Base-by-base conservation (phyloP, 805 yeast species). In the Tetrapisispora arboricola region DNA sequence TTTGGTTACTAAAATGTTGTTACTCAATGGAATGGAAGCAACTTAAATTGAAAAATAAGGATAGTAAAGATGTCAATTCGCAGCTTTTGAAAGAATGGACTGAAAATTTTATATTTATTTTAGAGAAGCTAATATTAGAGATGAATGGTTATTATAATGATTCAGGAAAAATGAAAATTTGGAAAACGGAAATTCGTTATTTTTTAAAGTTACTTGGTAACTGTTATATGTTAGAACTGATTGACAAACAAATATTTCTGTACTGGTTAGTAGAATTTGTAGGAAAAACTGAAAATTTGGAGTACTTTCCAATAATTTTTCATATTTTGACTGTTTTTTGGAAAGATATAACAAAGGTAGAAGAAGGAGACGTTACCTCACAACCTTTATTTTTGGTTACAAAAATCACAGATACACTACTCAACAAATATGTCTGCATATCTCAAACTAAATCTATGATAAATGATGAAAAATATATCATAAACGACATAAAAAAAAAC, bases 21-120 rank as follows among this genome's bases (percentile, higher is more conserved):
- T 78, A 88, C 19, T 78, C 84, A 11, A 83, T 87, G 47, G 95
- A 86, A 64, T 49, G 64, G 57, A 54, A 57, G 32, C 38, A 47
- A 2, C 38, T 54, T 27, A 40, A 34, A 13, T 43, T 47, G 4
- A 41, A 40, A 28, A 40, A 48, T 20, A 51, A 45, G 29, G 31
- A 44, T 36, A 24, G 12, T 7, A 27, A 35, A 16, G 44, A 44
- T 20, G 38, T 42, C 10, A 40, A 47, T 27, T 58, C 63, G 19
- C 74, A 71, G 36, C 81, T 96, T 86, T 66, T 80, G 16, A 75
- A 75, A 43, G 95, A 86, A 55, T 90, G 97, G 97, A 84, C 96
- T 0, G 83, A 78, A 32, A 94, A 84, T 48, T 78, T 88, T 13
- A 69, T 78, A 3, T 78, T 74, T 41, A 82, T 61, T 8, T 38